Base-by-base conservation (phyloP, 1,284 basidiomycete genomes). In the Fomitopsis schrenkii region DNA sequence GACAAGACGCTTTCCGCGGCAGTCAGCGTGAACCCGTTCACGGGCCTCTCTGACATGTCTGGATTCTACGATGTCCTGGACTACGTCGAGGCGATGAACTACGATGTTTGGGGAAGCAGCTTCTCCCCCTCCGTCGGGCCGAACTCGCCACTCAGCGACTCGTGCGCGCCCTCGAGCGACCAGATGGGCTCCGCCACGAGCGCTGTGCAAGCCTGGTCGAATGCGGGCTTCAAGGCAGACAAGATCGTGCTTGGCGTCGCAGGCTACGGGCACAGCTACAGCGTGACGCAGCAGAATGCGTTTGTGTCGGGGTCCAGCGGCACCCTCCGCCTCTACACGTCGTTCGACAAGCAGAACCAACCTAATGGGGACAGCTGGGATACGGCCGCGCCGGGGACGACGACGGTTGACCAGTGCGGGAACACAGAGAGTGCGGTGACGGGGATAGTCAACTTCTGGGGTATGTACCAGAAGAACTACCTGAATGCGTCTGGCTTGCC, bases 81-180 rank as follows among this genome's bases (percentile, higher is more conserved):
- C 74, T 87, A 83, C 76, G 80, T 92, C 66, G 73, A 84, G 44
- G 76, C 91, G 72, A 91, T 91, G 90, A 83, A 87, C 76, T 91
- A 90, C 70, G 89, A 91, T 67, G 72, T 89, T 60, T 89, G 81
- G 80, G 88, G 87, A 40, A 40, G 35, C 57, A 74, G 80, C 64
- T 78, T 79, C 83, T 81, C 69, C 1, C 5, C 66, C 12, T 41
- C 56, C 26, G 76, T 79, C 5, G 90, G 90, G 15, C 83, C 90
- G n/a, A 91, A 91, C 69, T 81, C 89, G 1, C 88, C 90, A 2
- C 79, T 91, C 56, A 76, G 79, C 35, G 81, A 91, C 70, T 79
- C 79, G 5, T 91, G 90, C 70, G 75, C 81, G 17, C 71, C 80
- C 62, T 73, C 80, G 1, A 73, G 76, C 5, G 77, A 86, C 64